Base-by-base conservation (phyloP, 2,329 filamentous ascomycete genomes). In the Aureobasidium zeae region DNA sequence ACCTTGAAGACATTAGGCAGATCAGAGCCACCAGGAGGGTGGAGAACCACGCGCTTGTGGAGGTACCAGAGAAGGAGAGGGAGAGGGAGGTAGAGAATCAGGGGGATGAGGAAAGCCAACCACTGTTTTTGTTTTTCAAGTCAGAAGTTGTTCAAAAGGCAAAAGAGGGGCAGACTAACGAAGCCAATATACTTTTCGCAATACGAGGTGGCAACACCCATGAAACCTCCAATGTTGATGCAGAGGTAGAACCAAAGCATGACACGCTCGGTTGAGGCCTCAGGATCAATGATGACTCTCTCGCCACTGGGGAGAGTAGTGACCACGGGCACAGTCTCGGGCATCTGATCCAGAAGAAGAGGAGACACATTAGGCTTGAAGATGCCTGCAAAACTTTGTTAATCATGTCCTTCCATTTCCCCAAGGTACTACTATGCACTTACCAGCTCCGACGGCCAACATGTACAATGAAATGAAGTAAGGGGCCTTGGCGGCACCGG, bases 191-290 rank as follows among this genome's bases (percentile, higher is more conserved):
- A 71, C 48, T 73, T 66, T 58, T 86, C 83, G 63, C 83, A 71
- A 55, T 76, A 79, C 1, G 76, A 74, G 1, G 78, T 85, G 3
- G 74, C 77, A 51, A 86, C 70, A 39, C 74, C 67, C 1, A 76
- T 81, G 17, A 87, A 69, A 1, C 77, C 74, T 9, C 81, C 83
- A n/a, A 86, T 53, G 60, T 86, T 86, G 44, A 86, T 83, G 60
- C 77, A 77, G 56, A 72, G 59, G 62, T 85, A 85, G 65, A 83
- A 85, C 54, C 82, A 72, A 73, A 68, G 63, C 59, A 67, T 68
- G 44, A 68, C 67, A 5, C 67, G 56, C 50, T 68, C 60, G 29
- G 67, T 63, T 15, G 66, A 69, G 31, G 64, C 60, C 25, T 65
- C 57, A 11, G 67, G 67, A 41, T 70, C 67, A 16, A 69, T 63